phyloP scores from a whole-genome alignment of 2,329 filamentous ascomycete species.

The Beauveria caledonica region DNA sequence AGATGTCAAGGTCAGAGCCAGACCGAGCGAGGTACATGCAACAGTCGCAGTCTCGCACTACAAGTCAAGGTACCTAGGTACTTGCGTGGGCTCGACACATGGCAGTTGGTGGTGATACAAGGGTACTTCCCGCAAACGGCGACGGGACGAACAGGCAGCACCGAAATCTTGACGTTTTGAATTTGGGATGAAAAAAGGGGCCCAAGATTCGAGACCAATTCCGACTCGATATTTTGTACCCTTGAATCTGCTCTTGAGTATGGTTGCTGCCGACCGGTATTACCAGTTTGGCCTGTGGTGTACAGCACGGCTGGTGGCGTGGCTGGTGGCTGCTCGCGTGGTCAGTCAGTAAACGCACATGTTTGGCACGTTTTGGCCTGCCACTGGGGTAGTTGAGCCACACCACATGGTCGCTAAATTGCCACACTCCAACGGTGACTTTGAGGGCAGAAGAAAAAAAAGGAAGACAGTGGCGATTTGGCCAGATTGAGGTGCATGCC shows the following conservation, averaged over 20 bases:
- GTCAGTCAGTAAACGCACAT: not conserved
- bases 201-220: too few relatives aligned
- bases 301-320: not conserved
- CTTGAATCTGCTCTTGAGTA: too few relatives aligned
- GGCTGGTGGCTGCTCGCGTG: conserved; percentile 4
- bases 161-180: not conserved
- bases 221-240: too few relatives aligned
- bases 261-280: too few relatives aligned
- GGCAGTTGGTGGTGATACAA: not conserved
- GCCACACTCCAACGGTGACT: not conserved
- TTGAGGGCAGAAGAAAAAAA: not conserved
- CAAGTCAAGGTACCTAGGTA: not conserved
- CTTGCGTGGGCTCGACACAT: not conserved
- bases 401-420: not conserved
- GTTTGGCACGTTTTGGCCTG: conserved; percentile 8
- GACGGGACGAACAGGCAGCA: not conserved
- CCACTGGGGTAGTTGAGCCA: not conserved
- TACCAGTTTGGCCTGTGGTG: too few relatives aligned
- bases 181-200: not conserved
- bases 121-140: conserved; percentile 5
- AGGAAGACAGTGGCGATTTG: not conserved
- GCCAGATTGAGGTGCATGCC: not conserved
- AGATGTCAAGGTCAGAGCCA: too few relatives aligned
- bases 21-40: too few relatives aligned
- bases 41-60: too few relatives aligned